These are phyloP conservation scores for Medicago arabica DNA, from an alignment of 306 rosid species.

Conservation along the genomic window DNA sequence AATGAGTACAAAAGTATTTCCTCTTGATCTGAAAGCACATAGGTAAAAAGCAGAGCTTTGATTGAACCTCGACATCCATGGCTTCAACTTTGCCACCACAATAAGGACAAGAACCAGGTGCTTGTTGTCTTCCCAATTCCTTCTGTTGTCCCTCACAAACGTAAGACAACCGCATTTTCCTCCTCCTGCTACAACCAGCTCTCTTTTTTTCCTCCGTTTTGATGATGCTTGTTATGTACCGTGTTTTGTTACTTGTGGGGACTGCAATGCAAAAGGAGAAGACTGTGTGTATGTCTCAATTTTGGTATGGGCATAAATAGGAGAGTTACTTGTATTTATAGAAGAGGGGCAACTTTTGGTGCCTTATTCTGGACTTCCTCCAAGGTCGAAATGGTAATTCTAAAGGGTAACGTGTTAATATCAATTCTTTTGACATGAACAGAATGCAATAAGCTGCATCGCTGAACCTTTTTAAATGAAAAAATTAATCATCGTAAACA, in stretches of 20 bases:
- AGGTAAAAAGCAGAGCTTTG: constrained; percentile 72
- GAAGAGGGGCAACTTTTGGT: too few species aligned
- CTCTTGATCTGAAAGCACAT: constrained; percentile 83
- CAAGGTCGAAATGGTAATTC: too few species aligned
- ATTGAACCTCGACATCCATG: constrained; percentile 70
- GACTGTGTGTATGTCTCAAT: background rate
- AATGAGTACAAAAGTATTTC: constrained; percentile 77
- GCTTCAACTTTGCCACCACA: constrained; percentile 88
- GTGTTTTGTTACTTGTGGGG: background rate
- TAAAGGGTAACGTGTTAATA: too few species aligned
- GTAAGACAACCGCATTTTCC: constrained; percentile 72
- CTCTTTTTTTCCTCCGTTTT: constrained; percentile 2
- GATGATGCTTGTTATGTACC: background rate
- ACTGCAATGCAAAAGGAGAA: background rate
- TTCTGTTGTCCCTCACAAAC: constrained; percentile 74
- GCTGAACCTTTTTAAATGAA: too few species aligned
- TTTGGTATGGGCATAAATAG: background rate
- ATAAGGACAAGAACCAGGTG: constrained; percentile 84
- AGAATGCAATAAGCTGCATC: too few species aligned
- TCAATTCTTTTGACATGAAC: too few species aligned
- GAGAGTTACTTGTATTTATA: background rate
- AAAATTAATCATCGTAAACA: too few species aligned
- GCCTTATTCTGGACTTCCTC: too few species aligned
- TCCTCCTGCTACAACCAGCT: background rate
- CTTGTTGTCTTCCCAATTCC: constrained; percentile 77